Percentiles rank a stretch among this genome's conserved stretches.
phyloP scores from a whole-genome alignment of 495 filamentous ascomycete species.

The Talaromyces borbonicus region DNA sequence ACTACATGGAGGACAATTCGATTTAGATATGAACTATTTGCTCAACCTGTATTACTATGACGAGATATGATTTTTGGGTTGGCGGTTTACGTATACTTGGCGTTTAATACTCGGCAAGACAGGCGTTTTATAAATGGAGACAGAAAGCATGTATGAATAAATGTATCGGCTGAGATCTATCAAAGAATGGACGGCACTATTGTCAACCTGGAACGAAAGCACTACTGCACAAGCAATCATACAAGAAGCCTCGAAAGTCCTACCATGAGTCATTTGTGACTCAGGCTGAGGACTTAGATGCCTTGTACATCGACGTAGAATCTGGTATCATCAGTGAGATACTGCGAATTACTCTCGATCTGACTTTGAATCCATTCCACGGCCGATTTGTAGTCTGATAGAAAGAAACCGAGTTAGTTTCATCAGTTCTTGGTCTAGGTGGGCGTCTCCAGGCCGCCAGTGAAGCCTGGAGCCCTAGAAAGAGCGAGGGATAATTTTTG shows the following conservation, averaged over 20 bases:
- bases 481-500: not conserved
- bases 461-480: no score
- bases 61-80: not conserved
- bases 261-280: no score
- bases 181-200: no score
- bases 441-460: no score
- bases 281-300: no score
- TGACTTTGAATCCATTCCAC: slow-evolving; percentile 21
- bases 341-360: slow-evolving; percentile 17
- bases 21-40: not conserved
- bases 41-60: not conserved
- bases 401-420: not conserved
- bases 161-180: no score
- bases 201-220: no score
- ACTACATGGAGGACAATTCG: slow-evolving; percentile 34
- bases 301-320: slow-evolving; percentile 22
- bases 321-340: slow-evolving; percentile 16
- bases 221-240: no score
- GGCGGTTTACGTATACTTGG: no score
- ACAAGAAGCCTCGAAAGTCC: no score
- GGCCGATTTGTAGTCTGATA: slow-evolving; percentile 17
- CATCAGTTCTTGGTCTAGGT: no score
- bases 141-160: not conserved
- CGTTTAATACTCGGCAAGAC: no score
- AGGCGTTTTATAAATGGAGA: not conserved